Percentiles rank a stretch among this genome's conserved stretches.
These are phyloP conservation scores for Chlorella sp. DNA, from an alignment of 139 green algal genomes.

Conservation along the genomic window DNA sequence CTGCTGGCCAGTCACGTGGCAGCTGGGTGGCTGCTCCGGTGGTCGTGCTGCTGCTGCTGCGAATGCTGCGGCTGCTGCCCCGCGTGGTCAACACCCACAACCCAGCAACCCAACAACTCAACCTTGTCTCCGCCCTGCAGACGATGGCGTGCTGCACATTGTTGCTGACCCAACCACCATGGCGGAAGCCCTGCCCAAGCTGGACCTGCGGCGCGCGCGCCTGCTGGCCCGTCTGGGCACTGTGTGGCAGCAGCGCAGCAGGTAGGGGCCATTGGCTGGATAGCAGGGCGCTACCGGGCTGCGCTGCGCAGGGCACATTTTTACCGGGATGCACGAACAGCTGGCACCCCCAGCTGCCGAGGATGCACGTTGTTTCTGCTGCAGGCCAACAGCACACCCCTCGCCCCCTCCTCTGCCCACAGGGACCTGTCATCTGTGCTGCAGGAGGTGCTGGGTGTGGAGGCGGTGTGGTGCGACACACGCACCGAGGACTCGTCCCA, in stretches of 20 bases:
- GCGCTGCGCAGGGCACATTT: no score
- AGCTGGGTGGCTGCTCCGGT: no score
- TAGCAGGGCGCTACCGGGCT: no score
- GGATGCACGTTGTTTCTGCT: no score
- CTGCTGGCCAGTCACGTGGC: no score
- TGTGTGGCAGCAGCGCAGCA: conserved; percentile 76
- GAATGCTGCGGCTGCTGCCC: no score
- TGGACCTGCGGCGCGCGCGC: conserved; percentile 79
- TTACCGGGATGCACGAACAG: no score
- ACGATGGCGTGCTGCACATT: conserved; percentile 83
- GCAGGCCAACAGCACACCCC: no score
- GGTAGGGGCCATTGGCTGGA: conserved; percentile 50
- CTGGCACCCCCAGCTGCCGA: no score
- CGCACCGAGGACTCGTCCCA: conserved; percentile 73
- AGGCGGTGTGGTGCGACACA: conserved; percentile 87
- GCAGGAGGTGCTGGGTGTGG: conserved; percentile 75
- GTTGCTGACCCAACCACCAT: conserved; percentile 60
- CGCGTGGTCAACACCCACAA: no score
- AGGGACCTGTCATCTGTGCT: conserved; percentile 71
- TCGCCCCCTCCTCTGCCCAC: background rate
- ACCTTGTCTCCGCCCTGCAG: conserved; percentile 2
- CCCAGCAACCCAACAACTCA: no score
- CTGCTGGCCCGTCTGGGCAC: conserved; percentile 72
- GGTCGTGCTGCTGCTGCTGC: no score
- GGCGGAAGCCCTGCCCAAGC: conserved; percentile 48